Conservation (phyloP, 192 early-diverging fungal species). For the Entrophospora sp. region DNA sequence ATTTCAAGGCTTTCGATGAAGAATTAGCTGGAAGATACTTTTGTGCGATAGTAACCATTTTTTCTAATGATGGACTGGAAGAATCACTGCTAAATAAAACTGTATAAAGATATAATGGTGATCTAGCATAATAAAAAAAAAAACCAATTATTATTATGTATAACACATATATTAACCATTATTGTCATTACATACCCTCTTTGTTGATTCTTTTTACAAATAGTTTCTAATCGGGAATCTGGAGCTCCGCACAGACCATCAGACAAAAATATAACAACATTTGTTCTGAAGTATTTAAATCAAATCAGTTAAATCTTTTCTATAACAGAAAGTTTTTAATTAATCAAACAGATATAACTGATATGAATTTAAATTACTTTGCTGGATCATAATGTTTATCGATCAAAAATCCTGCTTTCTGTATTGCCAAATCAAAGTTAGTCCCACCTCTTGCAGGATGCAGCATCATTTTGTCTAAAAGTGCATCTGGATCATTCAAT, state of each 20-base stretch:
- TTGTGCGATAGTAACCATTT: background rate
- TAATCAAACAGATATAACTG: background rate
- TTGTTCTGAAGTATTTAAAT: background rate
- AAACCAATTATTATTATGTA: background rate
- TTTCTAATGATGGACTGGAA: background rate
- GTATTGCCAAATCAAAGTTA: background rate
- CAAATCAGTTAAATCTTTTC: background rate
- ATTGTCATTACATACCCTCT: slow-evolving; percentile 3
- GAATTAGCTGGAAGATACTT: background rate
- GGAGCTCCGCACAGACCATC: background rate
- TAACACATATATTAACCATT: background rate
- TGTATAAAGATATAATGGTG: background rate
- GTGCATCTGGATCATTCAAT: background rate
- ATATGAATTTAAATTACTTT: background rate
- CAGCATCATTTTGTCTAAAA: background rate
- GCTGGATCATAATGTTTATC: background rate
- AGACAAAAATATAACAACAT: slow-evolving; percentile 15
- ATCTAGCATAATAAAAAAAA: background rate
- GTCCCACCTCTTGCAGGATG: background rate
- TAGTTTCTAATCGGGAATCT: background rate
- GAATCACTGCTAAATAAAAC: background rate
- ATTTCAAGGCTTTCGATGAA: background rate
- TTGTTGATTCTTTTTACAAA: background rate
- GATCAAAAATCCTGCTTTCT: background rate
- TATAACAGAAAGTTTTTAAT: background rate